phyloP scores from a whole-genome alignment of 2,329 filamentous ascomycete genomes.

The Biscogniauxia mediterranea region DNA sequence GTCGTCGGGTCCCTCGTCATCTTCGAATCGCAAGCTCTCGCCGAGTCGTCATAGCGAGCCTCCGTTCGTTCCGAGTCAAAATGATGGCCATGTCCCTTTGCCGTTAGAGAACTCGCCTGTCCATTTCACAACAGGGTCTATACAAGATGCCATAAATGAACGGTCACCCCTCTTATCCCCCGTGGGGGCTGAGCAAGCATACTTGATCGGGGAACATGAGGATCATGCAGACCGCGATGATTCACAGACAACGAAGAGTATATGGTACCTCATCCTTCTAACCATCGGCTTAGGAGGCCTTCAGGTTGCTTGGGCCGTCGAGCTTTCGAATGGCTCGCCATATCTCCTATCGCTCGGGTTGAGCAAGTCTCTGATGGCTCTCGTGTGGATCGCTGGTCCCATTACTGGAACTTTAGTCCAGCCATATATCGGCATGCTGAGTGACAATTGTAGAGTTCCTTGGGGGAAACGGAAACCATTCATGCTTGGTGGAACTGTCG shows the following conservation, averaged over 20 bases:
- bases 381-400: conserved; percentile 83
- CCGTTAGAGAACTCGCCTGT: conserved; percentile 20
- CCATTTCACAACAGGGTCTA: conserved; percentile 23
- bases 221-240: conserved; percentile 41
- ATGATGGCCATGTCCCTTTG: conserved; percentile 12
- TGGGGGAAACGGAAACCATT: conserved; percentile 83
- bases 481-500: conserved; percentile 67
- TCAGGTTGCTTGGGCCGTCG: conserved; percentile 94
- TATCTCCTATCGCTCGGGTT: conserved; percentile 78
- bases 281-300: conserved; percentile 85
- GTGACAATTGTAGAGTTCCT: conserved; percentile 70
- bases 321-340: conserved; percentile 88
- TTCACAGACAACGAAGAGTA: conserved; percentile 69
- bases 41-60: conserved; percentile 25
- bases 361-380: conserved; percentile 77
- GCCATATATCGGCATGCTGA: conserved; percentile 78
- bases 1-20: conserved; percentile 16
- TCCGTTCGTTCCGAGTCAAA: conserved; percentile 13
- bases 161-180: conserved; percentile 50
- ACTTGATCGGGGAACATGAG: conserved; percentile 33
- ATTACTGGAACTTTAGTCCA: conserved; percentile 77
- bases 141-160: conserved; percentile 38
- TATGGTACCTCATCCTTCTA: conserved; percentile 81
- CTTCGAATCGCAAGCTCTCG: conserved; percentile 28
- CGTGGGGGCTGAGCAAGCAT: conserved; percentile 34